Conservation (phyloP, 192 early-diverging fungal species). For the Umbelopsis sp. region DNA sequence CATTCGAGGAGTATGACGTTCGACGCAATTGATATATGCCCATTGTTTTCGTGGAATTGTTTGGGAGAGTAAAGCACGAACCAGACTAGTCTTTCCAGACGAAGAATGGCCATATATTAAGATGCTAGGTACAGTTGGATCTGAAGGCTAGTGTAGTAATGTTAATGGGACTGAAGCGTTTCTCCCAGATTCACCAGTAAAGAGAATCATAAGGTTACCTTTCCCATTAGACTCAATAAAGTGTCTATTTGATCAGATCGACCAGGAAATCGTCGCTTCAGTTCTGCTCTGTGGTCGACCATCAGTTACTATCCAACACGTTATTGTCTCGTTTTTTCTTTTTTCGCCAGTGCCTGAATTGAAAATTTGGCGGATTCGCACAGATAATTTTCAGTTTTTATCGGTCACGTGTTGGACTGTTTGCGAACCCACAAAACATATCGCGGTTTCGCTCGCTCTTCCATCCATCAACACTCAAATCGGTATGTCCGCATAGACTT, state of each 20-base stretch:
- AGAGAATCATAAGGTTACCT: conserved; percentile 22
- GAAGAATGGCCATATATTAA: conserved; percentile 53
- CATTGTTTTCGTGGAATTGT: conserved; percentile 30
- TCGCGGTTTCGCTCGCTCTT: not conserved
- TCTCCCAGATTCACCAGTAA: not conserved
- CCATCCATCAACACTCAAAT: not conserved
- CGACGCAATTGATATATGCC: conserved; percentile 73
- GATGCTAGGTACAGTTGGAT: conserved; percentile 44
- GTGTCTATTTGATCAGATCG: conserved; percentile 44
- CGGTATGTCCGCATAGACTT: not conserved
- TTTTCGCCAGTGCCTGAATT: too few species aligned
- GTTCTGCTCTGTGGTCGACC: conserved; percentile 1
- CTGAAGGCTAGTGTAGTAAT: conserved; percentile 17
- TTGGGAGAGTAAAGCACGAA: conserved; percentile 29
- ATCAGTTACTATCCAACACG: not conserved
- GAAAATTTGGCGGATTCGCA: too few species aligned
- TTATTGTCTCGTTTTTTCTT: too few species aligned
- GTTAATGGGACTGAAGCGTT: not conserved
- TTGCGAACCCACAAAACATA: not conserved
- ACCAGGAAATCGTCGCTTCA: conserved; percentile 43
- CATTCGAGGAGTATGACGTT: conserved; percentile 73
- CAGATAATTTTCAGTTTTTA: too few species aligned
- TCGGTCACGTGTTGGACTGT: too few species aligned
- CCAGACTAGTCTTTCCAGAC: conserved; percentile 50
- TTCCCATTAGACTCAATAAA: conserved; percentile 46